Evolutionary conservation across 257 asterid species (phyloP).

Genomic region (Misopates orontium): DNA sequence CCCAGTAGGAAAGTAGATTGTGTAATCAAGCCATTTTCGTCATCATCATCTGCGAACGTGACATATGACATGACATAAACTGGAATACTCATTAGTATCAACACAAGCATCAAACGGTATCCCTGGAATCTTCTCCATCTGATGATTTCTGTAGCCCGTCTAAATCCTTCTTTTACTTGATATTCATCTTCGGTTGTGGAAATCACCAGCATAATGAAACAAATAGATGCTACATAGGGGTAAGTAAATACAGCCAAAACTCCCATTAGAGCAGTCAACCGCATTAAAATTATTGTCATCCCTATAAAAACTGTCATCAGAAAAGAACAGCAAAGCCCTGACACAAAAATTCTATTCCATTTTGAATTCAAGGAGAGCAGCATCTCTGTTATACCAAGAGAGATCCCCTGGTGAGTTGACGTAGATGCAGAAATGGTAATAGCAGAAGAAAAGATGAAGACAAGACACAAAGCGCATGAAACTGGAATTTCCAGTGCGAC

Average conservation of each 20-base stretch:
- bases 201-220: constrained; percentile 18
- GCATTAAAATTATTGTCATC: background rate
- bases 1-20: constrained; percentile 9
- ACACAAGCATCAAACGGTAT: constrained; percentile 12
- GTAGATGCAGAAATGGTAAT: constrained; percentile 23
- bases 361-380: constrained; percentile 13
- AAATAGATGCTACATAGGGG: constrained; percentile 24
- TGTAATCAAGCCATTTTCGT: constrained; percentile 12
- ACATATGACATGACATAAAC: constrained; percentile 21
- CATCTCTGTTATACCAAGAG: constrained; percentile 8
- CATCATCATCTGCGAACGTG: constrained; percentile 20
- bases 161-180: constrained; percentile 3
- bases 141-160: background rate
- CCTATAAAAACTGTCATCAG: constrained; percentile 13
- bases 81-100: constrained; percentile 21
- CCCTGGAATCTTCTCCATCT: constrained; percentile 17
- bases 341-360: constrained; percentile 19
- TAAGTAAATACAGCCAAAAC: constrained; percentile 9
- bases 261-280: constrained; percentile 5
- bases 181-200: constrained; percentile 10
- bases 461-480: constrained; percentile 20
- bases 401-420: constrained; percentile 10
- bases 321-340: constrained; percentile 1
- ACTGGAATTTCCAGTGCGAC: constrained; percentile 24
- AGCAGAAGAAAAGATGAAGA: constrained; percentile 21